phyloP scores from a whole-genome alignment of 1,284 basidiomycete genomes.

The Pseudozyma pruni region DNA sequence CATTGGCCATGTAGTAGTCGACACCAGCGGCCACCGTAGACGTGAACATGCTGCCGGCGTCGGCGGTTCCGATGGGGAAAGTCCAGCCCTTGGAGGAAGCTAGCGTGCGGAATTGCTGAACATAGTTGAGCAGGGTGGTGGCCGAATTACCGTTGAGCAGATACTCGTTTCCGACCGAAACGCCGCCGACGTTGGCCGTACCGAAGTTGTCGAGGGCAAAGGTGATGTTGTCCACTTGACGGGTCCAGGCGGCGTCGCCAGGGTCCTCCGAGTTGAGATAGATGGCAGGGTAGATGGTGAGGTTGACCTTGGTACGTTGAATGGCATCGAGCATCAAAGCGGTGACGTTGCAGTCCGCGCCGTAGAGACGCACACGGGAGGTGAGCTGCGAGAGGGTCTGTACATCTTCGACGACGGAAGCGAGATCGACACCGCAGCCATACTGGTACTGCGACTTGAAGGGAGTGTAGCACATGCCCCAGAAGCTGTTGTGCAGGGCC shows the following conservation, averaged over 20 bases:
- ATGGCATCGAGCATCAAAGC: slow-evolving; percentile 41
- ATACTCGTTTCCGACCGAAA: slow-evolving; percentile 47
- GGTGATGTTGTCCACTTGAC: slow-evolving; percentile 39
- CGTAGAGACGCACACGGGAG: slow-evolving; percentile 32
- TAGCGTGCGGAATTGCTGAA: slow-evolving; percentile 30
- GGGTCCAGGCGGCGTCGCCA: slow-evolving; percentile 21
- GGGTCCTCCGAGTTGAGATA: slow-evolving; percentile 34
- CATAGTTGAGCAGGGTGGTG: slow-evolving; percentile 30
- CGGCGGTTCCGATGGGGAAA: slow-evolving; percentile 39
- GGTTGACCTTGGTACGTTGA: slow-evolving; percentile 40
- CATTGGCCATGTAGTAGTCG: slow-evolving; percentile 48
- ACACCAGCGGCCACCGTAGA: slow-evolving; percentile 33
- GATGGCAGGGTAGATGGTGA: slow-evolving; percentile 43
- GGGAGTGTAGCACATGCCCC: slow-evolving; percentile 44
- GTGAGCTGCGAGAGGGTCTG: slow-evolving; percentile 40
- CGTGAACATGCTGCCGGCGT: slow-evolving; percentile 42
- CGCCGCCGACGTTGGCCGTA: slow-evolving; percentile 32
- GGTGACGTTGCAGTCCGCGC: slow-evolving; percentile 48
- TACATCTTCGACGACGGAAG: slow-evolving; percentile 30
- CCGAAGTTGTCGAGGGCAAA: slow-evolving; percentile 39
- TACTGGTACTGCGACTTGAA: slow-evolving; percentile 41
- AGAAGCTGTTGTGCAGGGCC: slow-evolving; percentile 39
- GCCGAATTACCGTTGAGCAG: slow-evolving; percentile 33
- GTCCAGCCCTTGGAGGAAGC: slow-evolving; percentile 23
- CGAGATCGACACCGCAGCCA: slow-evolving; percentile 34